Percentiles rank a stretch among this genome's conserved stretches.
Evolutionary conservation across 805 yeast species (phyloP).

Genomic region (Metschnikowia sp.): DNA sequence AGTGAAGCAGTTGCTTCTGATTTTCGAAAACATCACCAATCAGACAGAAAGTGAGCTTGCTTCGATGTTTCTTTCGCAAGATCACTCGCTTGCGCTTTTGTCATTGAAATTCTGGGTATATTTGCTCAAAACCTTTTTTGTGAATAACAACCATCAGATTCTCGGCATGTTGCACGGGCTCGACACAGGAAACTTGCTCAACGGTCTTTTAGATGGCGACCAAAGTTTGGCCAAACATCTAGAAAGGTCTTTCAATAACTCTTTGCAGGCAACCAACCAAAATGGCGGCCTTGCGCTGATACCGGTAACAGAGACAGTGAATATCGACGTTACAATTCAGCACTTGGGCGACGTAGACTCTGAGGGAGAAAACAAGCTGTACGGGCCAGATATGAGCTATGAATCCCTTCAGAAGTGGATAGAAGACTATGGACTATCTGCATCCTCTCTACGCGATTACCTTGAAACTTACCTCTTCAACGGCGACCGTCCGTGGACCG

Average conservation of each 20-base stretch:
- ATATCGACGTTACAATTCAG: too few species aligned
- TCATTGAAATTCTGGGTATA: conserved; percentile 2
- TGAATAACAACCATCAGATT: not conserved
- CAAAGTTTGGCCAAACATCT: too few species aligned
- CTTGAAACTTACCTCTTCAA: conserved; percentile 7
- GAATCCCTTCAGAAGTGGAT: conserved; percentile 9
- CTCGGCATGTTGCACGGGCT: not conserved
- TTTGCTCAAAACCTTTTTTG: not conserved
- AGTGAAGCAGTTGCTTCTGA: not conserved
- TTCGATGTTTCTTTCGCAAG: conserved; percentile 1
- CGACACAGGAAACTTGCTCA: not conserved
- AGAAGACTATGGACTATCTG: conserved; percentile 8
- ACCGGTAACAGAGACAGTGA: too few species aligned
- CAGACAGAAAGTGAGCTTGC: not conserved
- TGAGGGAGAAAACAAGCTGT: not conserved
- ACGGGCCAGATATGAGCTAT: conserved; percentile 6
- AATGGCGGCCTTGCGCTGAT: too few species aligned
- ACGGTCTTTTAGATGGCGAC: not conserved
- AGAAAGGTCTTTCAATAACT: too few species aligned
- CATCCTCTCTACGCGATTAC: conserved; percentile 8
- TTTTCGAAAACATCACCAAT: conserved; percentile 3
- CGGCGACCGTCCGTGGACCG: conserved; percentile 8
- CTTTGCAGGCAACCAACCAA: too few species aligned
- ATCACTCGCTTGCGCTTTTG: not conserved
- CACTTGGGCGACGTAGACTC: too few species aligned